Conservation (phyloP, 176 grass and related monocot genomes). For the Bothriochloa decipiens region DNA sequence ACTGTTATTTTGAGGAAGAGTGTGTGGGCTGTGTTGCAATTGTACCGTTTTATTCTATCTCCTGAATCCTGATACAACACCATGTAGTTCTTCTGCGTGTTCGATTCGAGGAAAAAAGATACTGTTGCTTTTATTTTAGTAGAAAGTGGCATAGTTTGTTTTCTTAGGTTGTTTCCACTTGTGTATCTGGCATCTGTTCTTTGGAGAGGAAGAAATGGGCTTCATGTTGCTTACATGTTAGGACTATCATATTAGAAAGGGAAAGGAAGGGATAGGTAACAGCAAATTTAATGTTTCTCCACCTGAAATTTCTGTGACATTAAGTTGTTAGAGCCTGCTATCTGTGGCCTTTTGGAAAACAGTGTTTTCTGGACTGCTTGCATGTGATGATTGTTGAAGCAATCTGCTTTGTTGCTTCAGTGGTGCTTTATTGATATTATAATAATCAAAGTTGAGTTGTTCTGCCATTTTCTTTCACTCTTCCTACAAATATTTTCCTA, state of each 20-base stretch:
- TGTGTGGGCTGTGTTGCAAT: not conserved
- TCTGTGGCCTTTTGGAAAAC: not conserved
- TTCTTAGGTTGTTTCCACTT: not conserved
- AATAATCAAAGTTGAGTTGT: slow-evolving; percentile 27
- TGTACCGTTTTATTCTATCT: not conserved
- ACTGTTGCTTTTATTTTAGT: not conserved
- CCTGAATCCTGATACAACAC: not conserved
- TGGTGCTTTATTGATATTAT: slow-evolving; percentile 9
- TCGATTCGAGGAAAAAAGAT: not conserved
- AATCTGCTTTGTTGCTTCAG: not conserved
- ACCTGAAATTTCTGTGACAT: not conserved
- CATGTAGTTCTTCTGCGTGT: not conserved
- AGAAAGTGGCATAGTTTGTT: not conserved
- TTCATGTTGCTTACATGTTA: not conserved
- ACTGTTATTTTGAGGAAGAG: not conserved
- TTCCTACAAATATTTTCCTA: not conserved
- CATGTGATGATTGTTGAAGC: slow-evolving; percentile 4
- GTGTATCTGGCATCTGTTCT: not conserved
- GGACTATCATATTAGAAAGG: not conserved
- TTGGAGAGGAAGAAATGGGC: not conserved
- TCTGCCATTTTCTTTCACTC: not conserved
- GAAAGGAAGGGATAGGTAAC: not conserved
- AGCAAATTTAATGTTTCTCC: not conserved
- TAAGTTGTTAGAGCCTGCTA: not conserved
- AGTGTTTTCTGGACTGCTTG: not conserved